These are phyloP conservation scores for Sclerotinia nivalis DNA, from an alignment of 2,329 filamentous ascomycete genomes.

Conservation along the genomic window DNA sequence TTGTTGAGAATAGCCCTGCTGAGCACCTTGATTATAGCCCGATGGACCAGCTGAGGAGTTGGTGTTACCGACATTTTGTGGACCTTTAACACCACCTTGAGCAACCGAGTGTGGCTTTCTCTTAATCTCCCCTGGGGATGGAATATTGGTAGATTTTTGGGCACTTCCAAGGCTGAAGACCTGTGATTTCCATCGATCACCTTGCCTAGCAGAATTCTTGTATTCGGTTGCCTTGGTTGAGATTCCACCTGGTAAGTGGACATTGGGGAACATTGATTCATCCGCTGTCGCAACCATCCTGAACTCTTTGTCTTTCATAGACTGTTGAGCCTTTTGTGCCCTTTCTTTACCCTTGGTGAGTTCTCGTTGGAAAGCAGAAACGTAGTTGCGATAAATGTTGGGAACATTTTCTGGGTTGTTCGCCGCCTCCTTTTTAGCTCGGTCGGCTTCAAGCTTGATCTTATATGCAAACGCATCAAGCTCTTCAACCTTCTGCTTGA, in stretches of 20 bases:
- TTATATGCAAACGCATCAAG: conserved; percentile 72
- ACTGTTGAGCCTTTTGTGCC: conserved; percentile 70
- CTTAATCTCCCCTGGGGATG: conserved; percentile 53
- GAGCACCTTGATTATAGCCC: neutral
- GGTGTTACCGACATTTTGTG: conserved; percentile 35
- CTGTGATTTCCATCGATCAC: conserved; percentile 91
- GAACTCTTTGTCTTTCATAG: conserved; percentile 71
- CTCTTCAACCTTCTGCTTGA: conserved; percentile 78
- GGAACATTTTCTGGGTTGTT: conserved; percentile 58
- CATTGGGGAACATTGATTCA: conserved; percentile 88
- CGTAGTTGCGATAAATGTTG: conserved; percentile 87
- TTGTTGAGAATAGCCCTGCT: neutral
- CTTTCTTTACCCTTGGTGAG: conserved; percentile 76
- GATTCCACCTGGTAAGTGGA: conserved; percentile 83
- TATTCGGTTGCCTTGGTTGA: conserved; percentile 94
- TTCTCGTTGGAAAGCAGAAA: conserved; percentile 71
- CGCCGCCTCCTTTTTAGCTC: conserved; percentile 58
- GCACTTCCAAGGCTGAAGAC: conserved; percentile 87
- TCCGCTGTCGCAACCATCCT: conserved; percentile 84
- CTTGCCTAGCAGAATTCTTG: conserved; percentile 81
- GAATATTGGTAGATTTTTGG: conserved; percentile 70
- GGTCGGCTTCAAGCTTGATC: conserved; percentile 81
- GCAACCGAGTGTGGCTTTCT: conserved; percentile 51
- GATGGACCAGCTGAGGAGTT: neutral
- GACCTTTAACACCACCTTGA: conserved; percentile 34